A percentile compares a stretch with the other conserved stretches of the same genome.
phyloP scores from a whole-genome alignment of 768 basidiomycete genomes.

The Tubosaeta sp. region DNA sequence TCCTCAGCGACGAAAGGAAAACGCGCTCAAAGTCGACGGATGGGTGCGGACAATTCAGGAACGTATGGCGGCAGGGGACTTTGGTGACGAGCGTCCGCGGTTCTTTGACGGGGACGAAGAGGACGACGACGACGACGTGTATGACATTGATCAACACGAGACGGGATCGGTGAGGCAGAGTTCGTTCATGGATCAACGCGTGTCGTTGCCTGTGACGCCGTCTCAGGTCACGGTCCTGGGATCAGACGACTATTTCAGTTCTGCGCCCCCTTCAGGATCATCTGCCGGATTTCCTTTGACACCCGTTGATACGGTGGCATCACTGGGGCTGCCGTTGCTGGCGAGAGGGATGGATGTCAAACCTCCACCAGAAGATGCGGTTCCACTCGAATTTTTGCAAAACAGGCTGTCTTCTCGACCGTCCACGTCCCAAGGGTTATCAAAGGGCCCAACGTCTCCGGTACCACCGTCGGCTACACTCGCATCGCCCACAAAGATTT shows the following conservation, averaged over 20 bases:
- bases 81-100: conserved; percentile 56
- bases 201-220: conserved; percentile 13
- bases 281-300: conserved; percentile 13
- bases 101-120: conserved; percentile 47
- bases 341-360: conserved; percentile 39
- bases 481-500: conserved; percentile 33
- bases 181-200: conserved; percentile 1
- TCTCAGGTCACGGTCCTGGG: conserved; percentile 22
- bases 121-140: conserved; percentile 31
- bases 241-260: conserved; percentile 23
- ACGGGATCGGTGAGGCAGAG: conserved; percentile 22
- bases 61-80: conserved; percentile 60
- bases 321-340: conserved; percentile 23
- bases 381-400: conserved; percentile 63
- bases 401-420: conserved; percentile 46
- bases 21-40: conserved; percentile 71
- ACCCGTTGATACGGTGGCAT: conserved; percentile 7
- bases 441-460: conserved; percentile 13
- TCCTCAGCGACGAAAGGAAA: conserved; percentile 62
- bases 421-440: conserved; percentile 31
- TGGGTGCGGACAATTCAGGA: conserved; percentile 76
- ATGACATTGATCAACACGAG: conserved; percentile 30
- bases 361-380: conserved; percentile 55
- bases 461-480: conserved; percentile 14
- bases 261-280: conserved; percentile 12